Evolutionary conservation across 345 rosid genomes (phyloP).

Genomic region (Microcos paniculata): DNA sequence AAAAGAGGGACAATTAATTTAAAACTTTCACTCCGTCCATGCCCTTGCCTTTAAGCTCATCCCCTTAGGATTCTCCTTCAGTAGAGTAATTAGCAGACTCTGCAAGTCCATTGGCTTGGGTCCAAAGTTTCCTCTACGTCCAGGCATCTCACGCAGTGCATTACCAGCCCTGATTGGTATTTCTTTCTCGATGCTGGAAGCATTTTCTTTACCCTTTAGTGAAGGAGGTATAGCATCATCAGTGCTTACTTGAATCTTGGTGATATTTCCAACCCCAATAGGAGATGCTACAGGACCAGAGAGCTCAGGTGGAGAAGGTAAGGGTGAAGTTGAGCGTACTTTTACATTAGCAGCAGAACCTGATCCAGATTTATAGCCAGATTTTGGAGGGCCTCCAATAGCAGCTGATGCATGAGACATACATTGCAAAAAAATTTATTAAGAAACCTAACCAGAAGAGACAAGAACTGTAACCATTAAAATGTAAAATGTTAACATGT

Average conservation of each 20-base stretch:
- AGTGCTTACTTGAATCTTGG: slow-evolving; percentile 35
- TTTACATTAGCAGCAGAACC: slow-evolving; percentile 44
- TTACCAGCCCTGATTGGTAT: slow-evolving; percentile 35
- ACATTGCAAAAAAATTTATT: slow-evolving; percentile 3
- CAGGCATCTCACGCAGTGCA: slow-evolving; percentile 42
- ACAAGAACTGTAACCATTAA: background rate
- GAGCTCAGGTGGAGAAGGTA: slow-evolving; percentile 60
- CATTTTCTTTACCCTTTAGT: slow-evolving; percentile 50
- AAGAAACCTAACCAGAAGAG: slow-evolving; percentile 10
- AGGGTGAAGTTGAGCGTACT: slow-evolving; percentile 66
- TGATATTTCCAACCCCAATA: slow-evolving; percentile 43
- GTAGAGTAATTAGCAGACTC: slow-evolving; percentile 54
- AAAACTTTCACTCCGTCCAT: slow-evolving; percentile 14
- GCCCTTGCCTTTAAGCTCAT: slow-evolving; percentile 77
- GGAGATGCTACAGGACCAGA: slow-evolving; percentile 53
- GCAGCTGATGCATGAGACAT: slow-evolving; percentile 28
- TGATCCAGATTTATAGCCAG: slow-evolving; percentile 51
- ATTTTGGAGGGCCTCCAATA: slow-evolving; percentile 45
- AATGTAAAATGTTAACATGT: slow-evolving; percentile 1
- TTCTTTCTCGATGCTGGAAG: slow-evolving; percentile 53
- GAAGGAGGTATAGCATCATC: slow-evolving; percentile 42
- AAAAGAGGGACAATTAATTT: background rate
- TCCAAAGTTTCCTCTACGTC: slow-evolving; percentile 41
- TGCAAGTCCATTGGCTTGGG: slow-evolving; percentile 58
- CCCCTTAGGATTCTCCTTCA: slow-evolving; percentile 72